Evolutionary conservation across 805 yeast species (phyloP).

Genomic region (Myxozyma neglecta): DNA sequence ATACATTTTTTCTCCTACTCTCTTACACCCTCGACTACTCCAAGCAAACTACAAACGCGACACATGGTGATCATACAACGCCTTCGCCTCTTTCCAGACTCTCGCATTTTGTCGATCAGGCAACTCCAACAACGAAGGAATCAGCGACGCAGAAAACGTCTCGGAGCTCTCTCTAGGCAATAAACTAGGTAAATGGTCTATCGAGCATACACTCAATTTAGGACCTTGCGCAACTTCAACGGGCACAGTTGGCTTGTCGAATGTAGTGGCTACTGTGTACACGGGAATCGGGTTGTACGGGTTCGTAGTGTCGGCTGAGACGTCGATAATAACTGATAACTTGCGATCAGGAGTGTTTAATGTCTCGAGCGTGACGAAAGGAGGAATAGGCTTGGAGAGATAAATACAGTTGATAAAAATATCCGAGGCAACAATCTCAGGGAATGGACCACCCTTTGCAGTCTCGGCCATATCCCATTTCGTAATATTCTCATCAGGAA

Average conservation of each 20-base stretch:
- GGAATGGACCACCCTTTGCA: slow-evolving; percentile 94
- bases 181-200: slow-evolving; percentile 93
- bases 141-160: slow-evolving; percentile 77
- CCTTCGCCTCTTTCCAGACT: slow-evolving; percentile 89
- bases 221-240: slow-evolving; percentile 76
- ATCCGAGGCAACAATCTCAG: slow-evolving; percentile 84
- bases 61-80: slow-evolving; percentile 80
- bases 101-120: slow-evolving; percentile 80
- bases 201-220: slow-evolving; percentile 84
- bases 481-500: slow-evolving; percentile 77
- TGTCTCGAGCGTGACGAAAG: slow-evolving; percentile 71
- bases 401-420: slow-evolving; percentile 95
- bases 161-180: slow-evolving; percentile 98
- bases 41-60: slow-evolving; percentile 51
- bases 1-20: too few species aligned
- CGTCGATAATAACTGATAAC: slow-evolving; percentile 91
- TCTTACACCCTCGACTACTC: too few species aligned
- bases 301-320: slow-evolving; percentile 97
- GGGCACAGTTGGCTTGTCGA: slow-evolving; percentile 83
- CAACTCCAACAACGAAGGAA: slow-evolving; percentile 84
- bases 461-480: slow-evolving; percentile 99
- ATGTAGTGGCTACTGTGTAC: slow-evolving; percentile 84
- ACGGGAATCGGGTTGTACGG: slow-evolving; percentile 98
- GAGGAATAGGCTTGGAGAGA: slow-evolving; percentile 88
- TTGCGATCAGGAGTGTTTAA: slow-evolving; percentile 70